Evolutionary conservation across 805 yeast species (phyloP), one percentile per base, ranked within the genome.

Genomic region (Vanderwaltozyma polyspora): DNA sequence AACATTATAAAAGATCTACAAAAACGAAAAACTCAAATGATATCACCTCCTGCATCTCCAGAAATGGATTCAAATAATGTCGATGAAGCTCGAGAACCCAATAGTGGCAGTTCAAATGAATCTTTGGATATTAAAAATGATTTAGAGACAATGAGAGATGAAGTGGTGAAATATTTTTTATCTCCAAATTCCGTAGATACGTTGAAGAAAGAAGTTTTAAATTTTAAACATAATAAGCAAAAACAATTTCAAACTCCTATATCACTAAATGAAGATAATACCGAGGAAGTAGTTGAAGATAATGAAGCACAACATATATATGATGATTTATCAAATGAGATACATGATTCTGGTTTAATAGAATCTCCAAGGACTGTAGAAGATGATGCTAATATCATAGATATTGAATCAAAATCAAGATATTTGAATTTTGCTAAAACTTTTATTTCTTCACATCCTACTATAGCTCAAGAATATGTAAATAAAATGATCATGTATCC

Each of bases 1-100:
- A 48, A 52, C 18, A 52, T 55, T 15, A 55, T 57, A 14, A 55
- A 53, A 37, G 62, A 55, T 28, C 35, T 54, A 18, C 61, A 56
- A 34, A 46, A 15, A 46, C 55, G 11, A 53, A 45, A 31, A 6
- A 28, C 28, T n/a, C 28, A 33, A 11, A 33, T 28, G 5, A 18
- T 19, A 12, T 21, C 36, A 7, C 28, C 36, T n/a, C 17, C 28
- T 9, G 14, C 18, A 3, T 29, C 36, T 11, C 32, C 32, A n/a
- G 25, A 17, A 13, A 17, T 13, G 17, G 9, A 15, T 12, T 10
- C 23, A 11, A 5, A n/a, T 11, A 6, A 7, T n/a, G 15, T 5
- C 5, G 7, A 6, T 9, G 24, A 28, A 4, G 14, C 23, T 23
- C 29, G 18, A 5, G 13, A 19, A n/a, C 23, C 16, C n/a, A 12